phyloP scores from a whole-genome alignment of 208 protist species.

The Acanthamoeba quina region DNA sequence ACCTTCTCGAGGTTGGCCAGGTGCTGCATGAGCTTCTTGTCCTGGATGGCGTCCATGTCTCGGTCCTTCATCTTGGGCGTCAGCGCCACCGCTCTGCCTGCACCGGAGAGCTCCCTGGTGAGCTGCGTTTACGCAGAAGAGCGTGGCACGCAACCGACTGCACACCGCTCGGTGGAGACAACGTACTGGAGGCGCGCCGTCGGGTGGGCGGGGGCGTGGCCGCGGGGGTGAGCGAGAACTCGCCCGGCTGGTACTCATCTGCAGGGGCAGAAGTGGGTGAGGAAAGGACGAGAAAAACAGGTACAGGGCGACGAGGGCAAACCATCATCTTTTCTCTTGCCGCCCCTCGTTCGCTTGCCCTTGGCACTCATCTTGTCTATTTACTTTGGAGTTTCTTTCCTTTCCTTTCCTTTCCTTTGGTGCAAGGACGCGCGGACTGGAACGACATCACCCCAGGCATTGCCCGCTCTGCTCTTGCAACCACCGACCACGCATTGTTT shows the following conservation, averaged over 20 bases:
- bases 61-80: conserved; percentile 58
- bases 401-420: not conserved
- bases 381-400: not conserved
- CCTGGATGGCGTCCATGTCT: not conserved
- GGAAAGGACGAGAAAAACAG: not conserved
- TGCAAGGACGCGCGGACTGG: no score
- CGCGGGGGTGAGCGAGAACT: not conserved
- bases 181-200: not conserved
- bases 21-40: conserved; percentile 54
- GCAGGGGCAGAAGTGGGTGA: not conserved
- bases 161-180: not conserved
- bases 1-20: conserved; percentile 55
- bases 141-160: not conserved
- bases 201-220: not conserved
- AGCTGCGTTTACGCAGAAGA: not conserved
- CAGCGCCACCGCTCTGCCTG: not conserved
- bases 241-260: conserved; percentile 50
- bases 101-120: not conserved
- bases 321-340: conserved; percentile 47
- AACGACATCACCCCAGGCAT: no score
- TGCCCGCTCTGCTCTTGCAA: no score
- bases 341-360: not conserved
- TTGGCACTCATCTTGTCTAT: conserved; percentile 11
- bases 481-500: no score
- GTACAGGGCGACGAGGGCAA: no score